Evolutionary conservation across 1,284 basidiomycete genomes (phyloP).

Genomic region (Schizopora paradoxa): DNA sequence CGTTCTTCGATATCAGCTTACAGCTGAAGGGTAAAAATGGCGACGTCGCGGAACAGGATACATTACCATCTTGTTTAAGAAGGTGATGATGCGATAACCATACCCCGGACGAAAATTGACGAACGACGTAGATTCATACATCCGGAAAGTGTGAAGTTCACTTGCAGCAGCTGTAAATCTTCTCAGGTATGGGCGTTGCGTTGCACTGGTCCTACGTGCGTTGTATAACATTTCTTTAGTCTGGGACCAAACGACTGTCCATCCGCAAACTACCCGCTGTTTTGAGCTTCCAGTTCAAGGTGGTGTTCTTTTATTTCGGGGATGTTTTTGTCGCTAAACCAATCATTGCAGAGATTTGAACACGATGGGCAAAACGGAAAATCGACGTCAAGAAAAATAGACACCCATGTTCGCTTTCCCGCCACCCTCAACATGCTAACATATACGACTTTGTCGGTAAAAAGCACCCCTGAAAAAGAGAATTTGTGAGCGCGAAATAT

Average conservation of each 20-base stretch:
- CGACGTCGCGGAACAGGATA: constrained; percentile 45
- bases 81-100: constrained; percentile 37
- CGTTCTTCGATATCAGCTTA: constrained; percentile 88
- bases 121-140: constrained; percentile 59
- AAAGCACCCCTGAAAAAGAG: constrained; percentile 28
- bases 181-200: constrained; percentile 9
- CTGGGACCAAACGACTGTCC: constrained; percentile 79
- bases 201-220: constrained; percentile 8
- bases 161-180: constrained; percentile 67
- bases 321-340: constrained; percentile 10
- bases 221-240: constrained; percentile 33
- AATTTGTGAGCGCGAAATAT: constrained; percentile 30
- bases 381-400: constrained; percentile 75
- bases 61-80: constrained; percentile 63
- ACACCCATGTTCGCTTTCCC: constrained; percentile 80
- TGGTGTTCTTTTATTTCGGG: constrained; percentile 26
- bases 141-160: constrained; percentile 73
- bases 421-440: constrained; percentile 83
- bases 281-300: constrained; percentile 94
- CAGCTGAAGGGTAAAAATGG: constrained; percentile 65
- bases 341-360: constrained; percentile 78
- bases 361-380: constrained; percentile 63
- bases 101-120: neutral
- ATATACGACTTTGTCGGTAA: constrained; percentile 66
- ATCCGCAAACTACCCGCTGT: constrained; percentile 86